Evolutionary conservation across 108 stramenopile genomes (phyloP).

Genomic region (Pseudonitzschia pungens): DNA sequence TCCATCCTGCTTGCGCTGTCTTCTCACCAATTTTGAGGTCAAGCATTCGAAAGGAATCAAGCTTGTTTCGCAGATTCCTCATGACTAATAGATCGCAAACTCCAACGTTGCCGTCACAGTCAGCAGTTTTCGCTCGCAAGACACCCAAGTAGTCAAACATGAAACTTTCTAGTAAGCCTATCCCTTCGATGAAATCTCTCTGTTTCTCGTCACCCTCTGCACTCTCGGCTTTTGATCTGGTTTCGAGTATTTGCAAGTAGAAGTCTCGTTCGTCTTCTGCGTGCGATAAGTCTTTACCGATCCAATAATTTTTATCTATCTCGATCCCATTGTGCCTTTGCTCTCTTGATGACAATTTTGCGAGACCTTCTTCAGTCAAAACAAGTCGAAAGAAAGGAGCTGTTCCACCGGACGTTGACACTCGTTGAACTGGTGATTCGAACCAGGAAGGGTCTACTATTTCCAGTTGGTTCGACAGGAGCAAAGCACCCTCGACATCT

Average conservation of each 20-base stretch:
- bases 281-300: conserved; percentile 22
- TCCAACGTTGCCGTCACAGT: not conserved
- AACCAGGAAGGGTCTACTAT: conserved; percentile 15
- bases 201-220: not conserved
- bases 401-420: conserved; percentile 17
- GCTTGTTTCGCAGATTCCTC: conserved; percentile 13
- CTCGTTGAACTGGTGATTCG: conserved; percentile 3
- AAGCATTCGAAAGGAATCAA: conserved; percentile 11
- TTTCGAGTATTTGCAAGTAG: conserved; percentile 18
- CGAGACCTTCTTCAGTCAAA: not conserved
- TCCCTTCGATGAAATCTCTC: not conserved
- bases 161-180: not conserved
- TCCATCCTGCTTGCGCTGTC: conserved; percentile 15
- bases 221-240: not conserved
- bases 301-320: conserved; percentile 2
- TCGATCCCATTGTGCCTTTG: not conserved
- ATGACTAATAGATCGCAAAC: conserved; percentile 11
- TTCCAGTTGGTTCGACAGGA: not conserved
- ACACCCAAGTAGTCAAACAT: conserved; percentile 23
- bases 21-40: conserved; percentile 21
- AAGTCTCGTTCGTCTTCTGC: conserved; percentile 23
- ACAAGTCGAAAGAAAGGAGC: conserved; percentile 18
- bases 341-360: not conserved
- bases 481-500: no score
- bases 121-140: not conserved